phyloP scores from a whole-genome alignment of 169 alveolate genomes.

The Plasmodium berghei region DNA sequence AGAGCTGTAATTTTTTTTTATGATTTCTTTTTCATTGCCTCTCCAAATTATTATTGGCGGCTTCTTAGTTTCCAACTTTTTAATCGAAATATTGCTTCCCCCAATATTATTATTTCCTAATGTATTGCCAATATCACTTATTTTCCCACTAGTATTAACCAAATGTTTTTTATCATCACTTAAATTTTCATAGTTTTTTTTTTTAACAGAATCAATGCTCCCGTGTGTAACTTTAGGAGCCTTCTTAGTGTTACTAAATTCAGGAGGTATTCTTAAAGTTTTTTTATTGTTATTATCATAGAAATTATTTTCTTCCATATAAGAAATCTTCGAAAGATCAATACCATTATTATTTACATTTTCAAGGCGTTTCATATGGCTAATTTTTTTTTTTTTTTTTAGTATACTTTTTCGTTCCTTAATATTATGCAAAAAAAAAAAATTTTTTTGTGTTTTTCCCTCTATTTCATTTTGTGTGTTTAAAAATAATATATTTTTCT shows the following conservation, averaged over 20 bases:
- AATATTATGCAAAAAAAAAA: slow-evolving; percentile 6
- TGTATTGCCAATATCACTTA: neutral
- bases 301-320: slow-evolving; percentile 10
- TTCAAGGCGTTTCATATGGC: slow-evolving; percentile 13
- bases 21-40: slow-evolving; percentile 10
- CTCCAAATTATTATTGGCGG: slow-evolving; percentile 2
- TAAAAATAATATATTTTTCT: slow-evolving; percentile 25
- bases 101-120: neutral
- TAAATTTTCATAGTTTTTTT: neutral
- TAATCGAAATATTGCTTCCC: neutral
- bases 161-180: no score
- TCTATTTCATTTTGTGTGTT: slow-evolving; percentile 42
- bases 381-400: slow-evolving; percentile 63
- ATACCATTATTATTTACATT: slow-evolving; percentile 14
- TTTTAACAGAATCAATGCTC: slow-evolving; percentile 20
- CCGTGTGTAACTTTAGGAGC: slow-evolving; percentile 1
- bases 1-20: slow-evolving; percentile 13
- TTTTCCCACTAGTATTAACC: neutral
- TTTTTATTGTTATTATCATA: slow-evolving; percentile 20
- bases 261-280: slow-evolving; percentile 17
- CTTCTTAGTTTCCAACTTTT: neutral
- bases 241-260: slow-evolving; percentile 15
- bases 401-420: slow-evolving; percentile 16
- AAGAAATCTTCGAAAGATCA: neutral
- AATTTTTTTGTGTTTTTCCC: slow-evolving; percentile 1